Conservation (phyloP, 2,329 filamentous ascomycete genomes). For the Blastomyces silverae region DNA sequence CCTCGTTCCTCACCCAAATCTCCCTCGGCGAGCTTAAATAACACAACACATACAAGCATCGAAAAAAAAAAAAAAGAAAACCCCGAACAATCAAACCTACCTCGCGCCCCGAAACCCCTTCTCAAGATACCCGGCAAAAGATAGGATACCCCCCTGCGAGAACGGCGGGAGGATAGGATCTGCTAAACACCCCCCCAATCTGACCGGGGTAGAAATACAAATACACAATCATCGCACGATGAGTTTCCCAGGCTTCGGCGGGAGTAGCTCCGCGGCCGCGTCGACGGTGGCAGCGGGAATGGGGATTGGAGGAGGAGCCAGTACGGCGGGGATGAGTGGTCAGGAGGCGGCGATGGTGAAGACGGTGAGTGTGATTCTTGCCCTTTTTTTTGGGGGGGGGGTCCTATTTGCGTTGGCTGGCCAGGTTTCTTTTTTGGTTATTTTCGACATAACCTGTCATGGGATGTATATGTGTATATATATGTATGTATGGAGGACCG, state of each 20-base stretch:
- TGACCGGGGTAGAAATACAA: neutral
- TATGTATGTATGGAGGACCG: neutral
- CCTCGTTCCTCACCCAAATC: neutral
- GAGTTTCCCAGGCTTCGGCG: conserved; percentile 35
- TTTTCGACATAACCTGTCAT: neutral
- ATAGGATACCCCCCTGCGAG: neutral
- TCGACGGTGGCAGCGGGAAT: conserved; percentile 23
- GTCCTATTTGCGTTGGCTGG: no score
- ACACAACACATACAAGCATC: no score
- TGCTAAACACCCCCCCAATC: neutral
- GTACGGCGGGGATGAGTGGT: conserved; percentile 39
- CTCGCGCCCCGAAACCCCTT: neutral
- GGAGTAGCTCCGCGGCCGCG: conserved; percentile 25
- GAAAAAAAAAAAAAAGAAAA: no score
- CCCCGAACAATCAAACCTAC: neutral
- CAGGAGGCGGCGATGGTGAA: conserved; percentile 46
- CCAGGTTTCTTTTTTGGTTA: neutral
- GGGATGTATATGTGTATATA: neutral
- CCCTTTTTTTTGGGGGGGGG: neutral
- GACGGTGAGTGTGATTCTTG: conserved; percentile 30
- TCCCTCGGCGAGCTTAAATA: neutral
- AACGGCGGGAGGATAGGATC: no score
- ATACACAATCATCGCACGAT: conserved; percentile 21
- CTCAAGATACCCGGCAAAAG: neutral
- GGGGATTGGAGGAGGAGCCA: conserved; percentile 18